Percentiles rank a stretch among this genome's conserved stretches.
Evolutionary conservation across 2,329 filamentous ascomycete genomes (phyloP).

Genomic region (Myriosclerotinia scirpicola): DNA sequence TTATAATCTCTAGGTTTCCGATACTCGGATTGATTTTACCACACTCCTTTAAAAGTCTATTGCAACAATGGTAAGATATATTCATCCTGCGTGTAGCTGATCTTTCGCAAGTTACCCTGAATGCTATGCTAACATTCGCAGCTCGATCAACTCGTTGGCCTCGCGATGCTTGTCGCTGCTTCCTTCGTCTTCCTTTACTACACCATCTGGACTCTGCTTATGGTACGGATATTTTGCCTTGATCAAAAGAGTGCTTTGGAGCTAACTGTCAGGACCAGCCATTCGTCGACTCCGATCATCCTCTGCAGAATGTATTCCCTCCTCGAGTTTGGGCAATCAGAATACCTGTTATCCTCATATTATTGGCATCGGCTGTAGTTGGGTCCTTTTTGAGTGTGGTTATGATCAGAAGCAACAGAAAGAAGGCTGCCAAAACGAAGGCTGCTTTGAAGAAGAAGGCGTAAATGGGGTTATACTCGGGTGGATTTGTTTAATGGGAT

Average conservation of each 20-base stretch:
- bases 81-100: neutral
- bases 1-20: conserved; percentile 2
- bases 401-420: conserved; percentile 98
- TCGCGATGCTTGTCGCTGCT: conserved; percentile 73
- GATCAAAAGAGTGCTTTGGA: neutral
- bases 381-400: conserved; percentile 94
- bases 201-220: conserved; percentile 94
- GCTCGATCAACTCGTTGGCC: conserved; percentile 86
- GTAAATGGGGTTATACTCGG: conserved; percentile 45
- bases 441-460: conserved; percentile 85
- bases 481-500: conserved; percentile 2
- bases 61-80: conserved; percentile 40
- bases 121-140: conserved; percentile 44
- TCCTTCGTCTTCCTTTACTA: conserved; percentile 84
- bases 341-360: conserved; percentile 93
- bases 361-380: conserved; percentile 88
- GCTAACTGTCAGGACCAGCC: conserved; percentile 57
- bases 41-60: conserved; percentile 36
- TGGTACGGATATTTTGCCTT: conserved; percentile 59
- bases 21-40: conserved; percentile 27
- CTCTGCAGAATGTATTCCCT: conserved; percentile 91
- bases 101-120: conserved; percentile 4
- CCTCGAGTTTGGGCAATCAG: conserved; percentile 98
- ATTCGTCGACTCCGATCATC: conserved; percentile 93
- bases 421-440: conserved; percentile 94